Percentiles rank a stretch among this genome's conserved stretches.
These are phyloP conservation scores for Litsea cubeba DNA, from an alignment of 164 flowering plant species.

Conservation along the genomic window DNA sequence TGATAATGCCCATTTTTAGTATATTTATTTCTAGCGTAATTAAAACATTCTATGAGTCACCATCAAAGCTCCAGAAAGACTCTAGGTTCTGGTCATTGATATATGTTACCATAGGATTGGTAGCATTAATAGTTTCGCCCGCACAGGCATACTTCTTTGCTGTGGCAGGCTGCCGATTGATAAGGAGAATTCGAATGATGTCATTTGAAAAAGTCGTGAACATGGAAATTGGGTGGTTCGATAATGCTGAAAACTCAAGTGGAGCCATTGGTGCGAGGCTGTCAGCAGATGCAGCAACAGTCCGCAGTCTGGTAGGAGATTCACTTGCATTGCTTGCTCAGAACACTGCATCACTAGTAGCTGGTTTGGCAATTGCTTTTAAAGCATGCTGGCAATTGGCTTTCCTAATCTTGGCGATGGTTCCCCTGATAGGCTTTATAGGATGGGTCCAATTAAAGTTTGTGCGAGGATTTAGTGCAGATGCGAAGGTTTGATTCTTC, in stretches of 20 bases:
- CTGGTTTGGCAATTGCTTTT: slow-evolving; percentile 37
- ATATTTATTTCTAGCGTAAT: slow-evolving; percentile 30
- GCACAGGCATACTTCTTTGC: slow-evolving; percentile 20
- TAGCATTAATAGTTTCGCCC: slow-evolving; percentile 10
- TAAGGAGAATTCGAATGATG: slow-evolving; percentile 19
- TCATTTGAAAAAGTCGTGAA: slow-evolving; percentile 23
- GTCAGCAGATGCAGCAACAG: slow-evolving; percentile 34
- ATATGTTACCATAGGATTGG: slow-evolving; percentile 26
- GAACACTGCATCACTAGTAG: slow-evolving; percentile 27
- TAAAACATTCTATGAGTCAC: slow-evolving; percentile 27
- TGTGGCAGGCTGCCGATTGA: slow-evolving; percentile 20
- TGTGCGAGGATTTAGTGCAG: slow-evolving; percentile 38
- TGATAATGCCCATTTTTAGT: slow-evolving; percentile 27
- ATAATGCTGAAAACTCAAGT: slow-evolving; percentile 29
- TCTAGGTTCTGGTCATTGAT: slow-evolving; percentile 35
- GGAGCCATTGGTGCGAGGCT: slow-evolving; percentile 47
- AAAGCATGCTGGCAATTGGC: slow-evolving; percentile 41
- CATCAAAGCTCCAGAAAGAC: slow-evolving; percentile 26
- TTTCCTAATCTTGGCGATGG: slow-evolving; percentile 29
- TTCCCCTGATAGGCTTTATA: slow-evolving; percentile 33
- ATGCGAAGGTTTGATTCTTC: slow-evolving; percentile 33
- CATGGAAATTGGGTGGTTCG: slow-evolving; percentile 34
- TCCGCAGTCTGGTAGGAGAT: slow-evolving; percentile 42
- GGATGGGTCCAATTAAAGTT: slow-evolving; percentile 34
- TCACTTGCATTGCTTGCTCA: slow-evolving; percentile 35